Evolutionary conservation across 768 basidiomycete species (phyloP).

Genomic region (Tylopilus felleus): DNA sequence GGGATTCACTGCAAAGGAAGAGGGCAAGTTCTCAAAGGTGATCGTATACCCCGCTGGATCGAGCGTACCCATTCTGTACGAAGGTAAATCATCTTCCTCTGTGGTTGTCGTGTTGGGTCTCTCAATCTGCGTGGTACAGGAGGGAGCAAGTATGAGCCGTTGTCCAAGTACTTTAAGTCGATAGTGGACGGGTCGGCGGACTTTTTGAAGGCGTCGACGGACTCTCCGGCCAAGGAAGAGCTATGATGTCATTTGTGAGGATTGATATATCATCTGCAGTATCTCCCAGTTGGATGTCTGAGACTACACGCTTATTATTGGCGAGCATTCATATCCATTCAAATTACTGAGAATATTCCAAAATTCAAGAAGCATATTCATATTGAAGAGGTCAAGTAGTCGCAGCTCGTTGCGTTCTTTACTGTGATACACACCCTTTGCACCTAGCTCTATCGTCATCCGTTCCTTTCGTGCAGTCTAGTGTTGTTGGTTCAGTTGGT

Average conservation of each 20-base stretch:
- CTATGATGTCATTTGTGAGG: conserved; percentile 17
- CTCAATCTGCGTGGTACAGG: conserved; percentile 39
- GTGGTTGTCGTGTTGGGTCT: neutral
- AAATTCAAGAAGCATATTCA: too few relatives aligned
- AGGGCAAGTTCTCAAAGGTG: conserved; percentile 59
- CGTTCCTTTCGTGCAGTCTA: neutral
- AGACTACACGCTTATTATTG: neutral
- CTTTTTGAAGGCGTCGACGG: conserved; percentile 41
- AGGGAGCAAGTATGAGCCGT: conserved; percentile 65
- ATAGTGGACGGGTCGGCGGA: conserved; percentile 66
- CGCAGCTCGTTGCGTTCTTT: neutral
- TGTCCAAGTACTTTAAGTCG: conserved; percentile 71
- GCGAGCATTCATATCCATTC: neutral
- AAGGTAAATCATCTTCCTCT: conserved; percentile 45
- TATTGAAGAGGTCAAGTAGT: neutral
- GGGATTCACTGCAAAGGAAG: conserved; percentile 53
- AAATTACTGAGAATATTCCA: neutral
- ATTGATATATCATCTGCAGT: conserved; percentile 3
- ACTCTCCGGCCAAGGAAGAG: conserved; percentile 32
- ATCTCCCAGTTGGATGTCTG: neutral
- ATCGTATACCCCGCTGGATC: conserved; percentile 67
- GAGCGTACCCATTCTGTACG: conserved; percentile 54
- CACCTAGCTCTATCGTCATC: neutral
- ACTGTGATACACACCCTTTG: neutral
- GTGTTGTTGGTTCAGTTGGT: conserved; percentile 14